These are phyloP conservation scores for Fusarium transvaalense DNA, from an alignment of 2,329 filamentous ascomycete genomes.

Conservation along the genomic window DNA sequence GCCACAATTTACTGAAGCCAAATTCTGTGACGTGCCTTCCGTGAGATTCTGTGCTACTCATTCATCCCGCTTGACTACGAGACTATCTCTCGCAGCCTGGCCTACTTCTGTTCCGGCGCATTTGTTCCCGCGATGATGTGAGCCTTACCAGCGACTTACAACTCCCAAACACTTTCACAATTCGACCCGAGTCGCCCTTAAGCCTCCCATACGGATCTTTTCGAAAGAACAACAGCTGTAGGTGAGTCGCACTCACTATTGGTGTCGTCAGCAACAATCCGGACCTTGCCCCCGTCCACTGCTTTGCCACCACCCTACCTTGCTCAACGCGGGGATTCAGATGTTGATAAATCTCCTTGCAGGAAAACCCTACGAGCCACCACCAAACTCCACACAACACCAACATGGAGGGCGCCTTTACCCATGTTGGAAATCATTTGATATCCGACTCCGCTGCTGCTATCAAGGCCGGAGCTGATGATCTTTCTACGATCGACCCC, in stretches of 20 bases:
- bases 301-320: slow-evolving; percentile 37
- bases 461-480: slow-evolving; percentile 89
- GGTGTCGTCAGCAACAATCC: slow-evolving; percentile 2
- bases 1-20: slow-evolving; percentile 42
- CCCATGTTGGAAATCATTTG: slow-evolving; percentile 86
- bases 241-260: slow-evolving; percentile 44
- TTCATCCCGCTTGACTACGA: slow-evolving; percentile 14
- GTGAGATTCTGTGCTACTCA: slow-evolving; percentile 13
- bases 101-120: slow-evolving; percentile 37
- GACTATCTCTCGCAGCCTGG: slow-evolving; percentile 24
- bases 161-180: slow-evolving; percentile 49
- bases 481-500: slow-evolving; percentile 75
- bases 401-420: slow-evolving; percentile 88
- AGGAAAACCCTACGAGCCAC: slow-evolving; percentile 49
- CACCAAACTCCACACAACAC: slow-evolving; percentile 38
- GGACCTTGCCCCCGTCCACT: slow-evolving; percentile 22
- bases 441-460: slow-evolving; percentile 86
- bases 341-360: slow-evolving; percentile 32
- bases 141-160: slow-evolving; percentile 51
- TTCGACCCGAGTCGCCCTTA: slow-evolving; percentile 46
- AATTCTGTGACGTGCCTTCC: slow-evolving; percentile 25
- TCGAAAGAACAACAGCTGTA: slow-evolving; percentile 46
- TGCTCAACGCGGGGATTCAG: slow-evolving; percentile 43
- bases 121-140: slow-evolving; percentile 56
- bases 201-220: slow-evolving; percentile 40